Base-by-base conservation (phyloP, 352 stramenopile genomes). In the Plasmopara muralis region DNA sequence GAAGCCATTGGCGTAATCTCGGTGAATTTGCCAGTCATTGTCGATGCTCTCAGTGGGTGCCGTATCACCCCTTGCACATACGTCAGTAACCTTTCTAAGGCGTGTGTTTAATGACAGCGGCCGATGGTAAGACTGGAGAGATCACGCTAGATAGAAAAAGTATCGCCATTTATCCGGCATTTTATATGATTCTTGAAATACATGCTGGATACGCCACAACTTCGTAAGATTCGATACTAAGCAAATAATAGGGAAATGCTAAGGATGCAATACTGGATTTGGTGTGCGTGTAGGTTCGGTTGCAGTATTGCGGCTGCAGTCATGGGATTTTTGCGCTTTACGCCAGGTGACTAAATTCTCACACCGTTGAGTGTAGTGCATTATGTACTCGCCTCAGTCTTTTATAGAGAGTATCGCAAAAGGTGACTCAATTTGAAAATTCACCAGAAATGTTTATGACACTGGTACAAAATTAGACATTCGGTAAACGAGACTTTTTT, bases 111-210 rank as follows among this genome's bases (percentile, higher is more conserved):
- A 51, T 55, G 30, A 12, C 42, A 90, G 76, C 70, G 20, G 53
- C 64, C 2, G 68, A 84, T 12, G 59, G 53, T 2, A 58, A 68
- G 12, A 64, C 43, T 14, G 44, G 62, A n/a, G 48, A 77, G 14
- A 55, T 59, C 9, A 70, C 77, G 8, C 53, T 89, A 8, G 53
- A 72, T 8, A 70, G 77, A 57, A 94, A 94, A 60, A 86, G 66
- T 38, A 64, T 89, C 29, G 62, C 72, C 16, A 88, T 77, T 34
- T 94, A 91, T 66, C 54, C 85, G 50, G 80, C 87, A 44, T 94
- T 94, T 55, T 92, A 94, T 77, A 94, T 94, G 83, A 91, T 81
- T 6, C 83, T 81, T 18, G 69, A 81, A 46, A 94, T 92, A 60
- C 83, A 94, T 60, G 81, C 77, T 4, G 82, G 76, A 34, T 94